These are phyloP conservation scores for Flaveria brownii DNA, from an alignment of 129 eudicot genomes.

Conservation along the genomic window DNA sequence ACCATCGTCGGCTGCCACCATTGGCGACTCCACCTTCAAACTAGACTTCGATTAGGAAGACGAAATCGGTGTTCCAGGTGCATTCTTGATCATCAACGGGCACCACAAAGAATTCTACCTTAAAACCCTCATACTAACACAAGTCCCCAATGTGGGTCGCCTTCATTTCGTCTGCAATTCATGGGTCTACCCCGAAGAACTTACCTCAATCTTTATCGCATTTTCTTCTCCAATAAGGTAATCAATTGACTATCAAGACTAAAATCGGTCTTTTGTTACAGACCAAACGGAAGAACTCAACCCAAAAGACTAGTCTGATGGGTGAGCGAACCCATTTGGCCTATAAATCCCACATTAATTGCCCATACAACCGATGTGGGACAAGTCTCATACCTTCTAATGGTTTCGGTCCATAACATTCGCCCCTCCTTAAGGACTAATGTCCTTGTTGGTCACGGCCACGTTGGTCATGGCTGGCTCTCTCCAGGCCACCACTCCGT, in stretches of 20 bases:
- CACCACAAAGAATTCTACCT: slow-evolving; percentile 59
- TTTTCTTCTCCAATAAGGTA: slow-evolving; percentile 67
- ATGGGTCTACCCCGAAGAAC: slow-evolving; percentile 53
- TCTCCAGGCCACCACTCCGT: no score
- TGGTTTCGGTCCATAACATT: no score
- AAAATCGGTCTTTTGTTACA: not conserved
- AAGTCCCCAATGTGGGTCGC: slow-evolving; percentile 42
- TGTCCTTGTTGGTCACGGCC: no score
- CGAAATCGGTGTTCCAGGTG: slow-evolving; percentile 56
- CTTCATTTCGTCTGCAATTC: slow-evolving; percentile 69
- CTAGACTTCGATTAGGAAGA: slow-evolving; percentile 54
- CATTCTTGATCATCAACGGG: slow-evolving; percentile 47
- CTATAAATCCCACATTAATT: no score
- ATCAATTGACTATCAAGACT: no score
- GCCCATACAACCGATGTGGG: no score
- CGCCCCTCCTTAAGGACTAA: no score
- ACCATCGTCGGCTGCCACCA: not conserved
- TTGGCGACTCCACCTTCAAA: slow-evolving; percentile 39
- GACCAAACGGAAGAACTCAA: no score
- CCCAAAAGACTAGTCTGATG: no score
- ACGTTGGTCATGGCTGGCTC: no score
- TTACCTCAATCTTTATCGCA: slow-evolving; percentile 39
- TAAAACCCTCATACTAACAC: slow-evolving; percentile 48
- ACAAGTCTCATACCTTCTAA: no score
- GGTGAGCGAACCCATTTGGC: no score